Percentiles rank a stretch among this genome's conserved stretches.
These are phyloP conservation scores for Trichophaea hybrida DNA, from an alignment of 2,329 filamentous ascomycete genomes.

Conservation along the genomic window DNA sequence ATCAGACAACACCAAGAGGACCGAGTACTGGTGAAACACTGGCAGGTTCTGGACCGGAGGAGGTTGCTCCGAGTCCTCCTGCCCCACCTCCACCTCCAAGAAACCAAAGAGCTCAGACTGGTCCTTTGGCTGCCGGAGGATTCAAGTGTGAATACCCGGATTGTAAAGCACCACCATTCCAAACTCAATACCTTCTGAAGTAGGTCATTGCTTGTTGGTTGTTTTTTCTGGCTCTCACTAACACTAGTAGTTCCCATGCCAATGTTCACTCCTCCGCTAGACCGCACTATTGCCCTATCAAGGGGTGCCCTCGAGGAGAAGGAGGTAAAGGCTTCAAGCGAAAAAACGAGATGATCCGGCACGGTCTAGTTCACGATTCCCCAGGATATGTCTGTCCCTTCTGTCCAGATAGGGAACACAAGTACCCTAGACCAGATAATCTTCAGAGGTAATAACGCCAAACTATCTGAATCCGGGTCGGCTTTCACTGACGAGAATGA, in stretches of 20 bases:
- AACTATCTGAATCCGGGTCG: conserved; percentile 4
- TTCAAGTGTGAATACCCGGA: conserved; percentile 35
- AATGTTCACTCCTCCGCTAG: conserved; percentile 53
- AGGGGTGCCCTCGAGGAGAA: conserved; percentile 47
- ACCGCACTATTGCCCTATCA: conserved; percentile 51
- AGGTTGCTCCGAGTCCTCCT: conserved; percentile 14
- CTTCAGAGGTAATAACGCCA: conserved; percentile 56
- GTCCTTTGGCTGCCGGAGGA: conserved; percentile 7
- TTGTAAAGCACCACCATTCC: conserved; percentile 59
- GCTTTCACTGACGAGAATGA: conserved; percentile 2
- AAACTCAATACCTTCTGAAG: conserved; percentile 61
- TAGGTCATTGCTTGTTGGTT: conserved; percentile 27
- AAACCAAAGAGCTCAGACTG: conserved; percentile 3
- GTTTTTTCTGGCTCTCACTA: not conserved
- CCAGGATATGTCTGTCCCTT: conserved; percentile 95
- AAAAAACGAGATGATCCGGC: conserved; percentile 59
- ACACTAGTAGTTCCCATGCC: conserved; percentile 46
- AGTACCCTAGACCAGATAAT: conserved; percentile 90
- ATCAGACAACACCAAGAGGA: conserved; percentile 16
- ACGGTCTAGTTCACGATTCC: conserved; percentile 80
- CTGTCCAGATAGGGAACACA: conserved; percentile 83
- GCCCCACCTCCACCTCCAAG: not conserved
- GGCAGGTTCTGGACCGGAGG: conserved; percentile 18
- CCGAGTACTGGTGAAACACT: conserved; percentile 23
- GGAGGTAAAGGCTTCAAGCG: conserved; percentile 55